Conservation (phyloP, 2,329 filamentous ascomycete genomes). For the Lecanosticta acicola region DNA sequence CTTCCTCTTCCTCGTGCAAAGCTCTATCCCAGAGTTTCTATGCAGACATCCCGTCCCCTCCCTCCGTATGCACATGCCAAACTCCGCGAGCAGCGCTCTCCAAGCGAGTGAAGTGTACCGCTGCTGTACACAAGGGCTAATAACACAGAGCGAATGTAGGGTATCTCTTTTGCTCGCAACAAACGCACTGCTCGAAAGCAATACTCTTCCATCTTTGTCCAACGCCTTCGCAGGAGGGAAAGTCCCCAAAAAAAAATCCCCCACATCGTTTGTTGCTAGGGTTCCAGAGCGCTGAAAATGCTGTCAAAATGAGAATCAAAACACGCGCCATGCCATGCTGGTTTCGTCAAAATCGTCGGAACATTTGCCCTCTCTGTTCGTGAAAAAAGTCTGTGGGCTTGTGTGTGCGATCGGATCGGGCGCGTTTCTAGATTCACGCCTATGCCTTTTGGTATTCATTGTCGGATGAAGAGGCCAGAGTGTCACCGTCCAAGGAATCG, state of each 20-base stretch:
- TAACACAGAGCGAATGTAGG: slow-evolving; percentile 23
- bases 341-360: slow-evolving; percentile 19
- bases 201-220: neutral
- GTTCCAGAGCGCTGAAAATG: slow-evolving; percentile 17
- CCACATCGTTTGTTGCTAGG: neutral
- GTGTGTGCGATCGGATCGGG: neutral
- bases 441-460: slow-evolving; percentile 26
- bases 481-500: slow-evolving; percentile 53
- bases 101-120: slow-evolving; percentile 20
- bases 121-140: slow-evolving; percentile 18
- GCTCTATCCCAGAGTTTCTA: too few species aligned
- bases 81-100: slow-evolving; percentile 6
- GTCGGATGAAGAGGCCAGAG: slow-evolving; percentile 38
- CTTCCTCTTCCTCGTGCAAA: too few species aligned
- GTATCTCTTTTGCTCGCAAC: slow-evolving; percentile 12
- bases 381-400: slow-evolving; percentile 8
- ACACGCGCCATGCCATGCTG: slow-evolving; percentile 18
- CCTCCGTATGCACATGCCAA: slow-evolving; percentile 14
- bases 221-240: neutral
- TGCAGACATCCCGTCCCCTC: too few species aligned
- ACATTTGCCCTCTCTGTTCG: neutral
- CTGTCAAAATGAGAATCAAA: slow-evolving; percentile 6
- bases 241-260: slow-evolving; percentile 5
- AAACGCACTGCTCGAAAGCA: neutral
- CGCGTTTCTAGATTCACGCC: slow-evolving; percentile 1